These are phyloP conservation scores for Aotearoamyces nothofagi DNA, from an alignment of 2,329 filamentous ascomycete species.

Conservation along the genomic window DNA sequence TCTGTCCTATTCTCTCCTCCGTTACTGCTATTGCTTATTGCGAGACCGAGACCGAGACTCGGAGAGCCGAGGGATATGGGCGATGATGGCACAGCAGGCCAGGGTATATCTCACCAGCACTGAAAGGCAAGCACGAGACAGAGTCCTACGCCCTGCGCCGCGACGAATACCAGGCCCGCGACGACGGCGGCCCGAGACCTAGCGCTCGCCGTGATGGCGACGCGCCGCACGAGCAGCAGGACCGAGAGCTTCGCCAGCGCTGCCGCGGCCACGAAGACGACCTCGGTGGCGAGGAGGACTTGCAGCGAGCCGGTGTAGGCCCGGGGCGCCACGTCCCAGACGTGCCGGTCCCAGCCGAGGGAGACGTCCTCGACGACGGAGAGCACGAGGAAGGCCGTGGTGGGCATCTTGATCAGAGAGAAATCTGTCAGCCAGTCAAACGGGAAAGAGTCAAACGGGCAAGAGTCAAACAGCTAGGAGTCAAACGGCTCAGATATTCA, in stretches of 20 bases:
- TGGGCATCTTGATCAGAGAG: too few species aligned
- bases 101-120: neutral
- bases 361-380: constrained; percentile 19
- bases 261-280: constrained; percentile 21
- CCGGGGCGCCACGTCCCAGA: constrained; percentile 23
- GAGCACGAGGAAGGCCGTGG: constrained; percentile 20
- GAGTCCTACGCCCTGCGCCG: neutral
- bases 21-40: too few species aligned
- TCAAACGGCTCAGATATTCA: too few species aligned
- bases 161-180: neutral
- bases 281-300: constrained; percentile 21
- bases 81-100: too few species aligned
- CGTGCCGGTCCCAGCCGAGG: constrained; percentile 23
- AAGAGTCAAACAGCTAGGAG: too few species aligned
- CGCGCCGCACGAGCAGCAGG: neutral
- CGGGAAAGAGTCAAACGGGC: too few species aligned
- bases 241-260: constrained; percentile 23
- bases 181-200: too few species aligned
- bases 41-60: neutral
- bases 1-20: too few species aligned
- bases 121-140: neutral
- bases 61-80: too few species aligned
- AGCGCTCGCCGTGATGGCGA: neutral
- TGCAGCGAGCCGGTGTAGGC: constrained; percentile 20
- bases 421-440: too few species aligned